Percentiles rank a stretch among this genome's conserved stretches.
Conservation (phyloP, 2,329 filamentous ascomycete species). For the Aspergillus sclerotialis region DNA sequence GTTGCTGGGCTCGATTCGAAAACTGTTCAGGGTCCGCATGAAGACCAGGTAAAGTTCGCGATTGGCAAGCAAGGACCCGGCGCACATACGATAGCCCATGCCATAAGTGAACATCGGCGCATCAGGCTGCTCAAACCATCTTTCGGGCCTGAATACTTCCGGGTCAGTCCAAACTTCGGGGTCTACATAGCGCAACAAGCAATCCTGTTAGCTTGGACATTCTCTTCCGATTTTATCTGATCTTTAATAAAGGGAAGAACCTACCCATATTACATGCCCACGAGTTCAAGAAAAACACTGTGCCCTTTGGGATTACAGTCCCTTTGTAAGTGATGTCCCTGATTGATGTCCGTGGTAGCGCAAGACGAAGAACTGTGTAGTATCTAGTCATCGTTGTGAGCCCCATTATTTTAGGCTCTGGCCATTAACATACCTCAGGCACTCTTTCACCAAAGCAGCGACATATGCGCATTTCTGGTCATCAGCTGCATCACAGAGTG, state of each 20-base stretch:
- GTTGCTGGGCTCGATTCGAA: constrained; percentile 50
- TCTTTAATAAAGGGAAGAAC: constrained; percentile 7
- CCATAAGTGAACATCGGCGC: constrained; percentile 60
- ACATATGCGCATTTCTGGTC: constrained; percentile 60
- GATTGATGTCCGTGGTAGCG: constrained; percentile 55
- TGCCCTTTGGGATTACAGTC: constrained; percentile 54
- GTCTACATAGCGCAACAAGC: constrained; percentile 36
- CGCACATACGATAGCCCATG: constrained; percentile 62
- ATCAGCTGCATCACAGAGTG: constrained; percentile 54
- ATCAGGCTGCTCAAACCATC: constrained; percentile 58
- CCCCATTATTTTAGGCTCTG: background rate
- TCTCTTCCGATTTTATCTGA: background rate
- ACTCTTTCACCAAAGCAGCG: constrained; percentile 57
- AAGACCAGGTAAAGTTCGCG: constrained; percentile 60
- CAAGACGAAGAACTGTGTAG: constrained; percentile 57
- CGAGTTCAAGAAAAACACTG: constrained; percentile 59
- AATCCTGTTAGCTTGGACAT: constrained; percentile 1
- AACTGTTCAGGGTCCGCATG: constrained; percentile 55
- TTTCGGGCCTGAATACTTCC: constrained; percentile 53
- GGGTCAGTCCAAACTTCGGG: constrained; percentile 53
- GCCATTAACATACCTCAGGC: constrained; percentile 39
- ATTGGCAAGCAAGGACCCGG: constrained; percentile 56
- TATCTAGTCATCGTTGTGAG: constrained; percentile 33
- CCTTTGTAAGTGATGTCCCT: constrained; percentile 54
- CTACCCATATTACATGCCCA: constrained; percentile 64